phyloP scores from a whole-genome alignment of 73 alveolate species.

The Paramecium tetraurelia region DNA sequence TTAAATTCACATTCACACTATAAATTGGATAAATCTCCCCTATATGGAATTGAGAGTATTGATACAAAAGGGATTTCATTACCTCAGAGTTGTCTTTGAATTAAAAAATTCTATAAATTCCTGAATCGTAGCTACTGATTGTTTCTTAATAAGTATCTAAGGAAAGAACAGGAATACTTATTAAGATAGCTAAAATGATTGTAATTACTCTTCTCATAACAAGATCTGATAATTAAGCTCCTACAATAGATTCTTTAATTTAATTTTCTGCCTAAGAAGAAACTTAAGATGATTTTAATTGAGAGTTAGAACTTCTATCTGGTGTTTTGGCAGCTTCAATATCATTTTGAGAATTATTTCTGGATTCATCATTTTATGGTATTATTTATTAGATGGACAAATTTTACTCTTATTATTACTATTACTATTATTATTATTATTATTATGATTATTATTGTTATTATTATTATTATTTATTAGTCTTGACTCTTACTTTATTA shows the following conservation, averaged over 20 bases:
- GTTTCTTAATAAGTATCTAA: slow-evolving; percentile 67
- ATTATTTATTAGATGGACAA: background rate
- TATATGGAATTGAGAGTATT: background rate
- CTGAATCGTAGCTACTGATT: slow-evolving; percentile 56
- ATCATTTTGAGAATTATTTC: background rate
- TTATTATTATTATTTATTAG: background rate
- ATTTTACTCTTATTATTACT: background rate
- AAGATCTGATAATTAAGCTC: slow-evolving; percentile 86
- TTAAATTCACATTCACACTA: background rate
- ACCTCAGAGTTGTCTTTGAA: background rate
- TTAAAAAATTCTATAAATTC: background rate
- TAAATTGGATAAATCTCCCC: slow-evolving; percentile 40
- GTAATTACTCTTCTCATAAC: slow-evolving; percentile 91
- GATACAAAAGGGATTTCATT: background rate
- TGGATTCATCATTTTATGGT: background rate
- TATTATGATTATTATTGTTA: background rate
- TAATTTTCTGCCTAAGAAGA: background rate
- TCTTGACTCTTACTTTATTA: background rate
- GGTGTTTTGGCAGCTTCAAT: background rate
- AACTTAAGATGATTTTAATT: background rate
- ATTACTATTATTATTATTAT: background rate
- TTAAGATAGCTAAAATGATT: slow-evolving; percentile 81
- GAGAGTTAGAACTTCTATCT: background rate
- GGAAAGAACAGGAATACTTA: slow-evolving; percentile 75
- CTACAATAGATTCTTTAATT: slow-evolving; percentile 85